Conservation (phyloP, 805 yeast genomes). For the Isabelozyma heimii region DNA sequence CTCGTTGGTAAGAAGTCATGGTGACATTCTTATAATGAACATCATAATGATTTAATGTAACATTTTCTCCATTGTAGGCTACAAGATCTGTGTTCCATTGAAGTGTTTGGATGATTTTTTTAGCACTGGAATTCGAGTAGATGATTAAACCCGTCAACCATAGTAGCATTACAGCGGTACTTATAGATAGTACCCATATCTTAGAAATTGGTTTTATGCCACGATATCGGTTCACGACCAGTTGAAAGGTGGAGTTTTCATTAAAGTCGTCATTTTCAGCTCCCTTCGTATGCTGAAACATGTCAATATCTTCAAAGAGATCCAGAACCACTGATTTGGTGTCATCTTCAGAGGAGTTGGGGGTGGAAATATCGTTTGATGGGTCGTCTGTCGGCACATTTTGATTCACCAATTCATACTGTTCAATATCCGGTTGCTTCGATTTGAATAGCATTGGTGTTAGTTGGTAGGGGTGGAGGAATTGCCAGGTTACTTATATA, state of each 20-base stretch:
- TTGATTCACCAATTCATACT: constrained; percentile 19
- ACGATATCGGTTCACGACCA: constrained; percentile 12
- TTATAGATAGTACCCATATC: neutral
- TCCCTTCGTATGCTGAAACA: constrained; percentile 4
- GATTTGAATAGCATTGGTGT: neutral
- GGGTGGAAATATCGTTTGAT: neutral
- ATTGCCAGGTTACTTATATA: too few relatives aligned
- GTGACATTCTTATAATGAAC: constrained; percentile 26
- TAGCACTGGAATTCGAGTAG: constrained; percentile 23
- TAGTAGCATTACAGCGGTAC: constrained; percentile 7
- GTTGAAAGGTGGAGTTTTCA: constrained; percentile 19
- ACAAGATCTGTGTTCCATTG: constrained; percentile 18
- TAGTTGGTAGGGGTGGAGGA: too few relatives aligned
- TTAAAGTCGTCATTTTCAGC: constrained; percentile 17
- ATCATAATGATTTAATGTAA: constrained; percentile 28
- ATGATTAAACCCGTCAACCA: constrained; percentile 27
- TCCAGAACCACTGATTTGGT: neutral
- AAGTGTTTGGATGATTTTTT: constrained; percentile 16
- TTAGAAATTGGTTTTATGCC: constrained; percentile 3
- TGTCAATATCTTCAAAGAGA: constrained; percentile 28
- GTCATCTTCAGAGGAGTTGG: constrained; percentile 3
- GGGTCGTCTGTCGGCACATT: neutral
- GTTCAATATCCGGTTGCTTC: constrained; percentile 4
- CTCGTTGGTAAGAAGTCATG: constrained; percentile 20
- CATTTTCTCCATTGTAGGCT: constrained; percentile 22